Conservation (phyloP, 805 yeast species). For the fission yeast (Schizosaccharomyces pombe) region DNA sequence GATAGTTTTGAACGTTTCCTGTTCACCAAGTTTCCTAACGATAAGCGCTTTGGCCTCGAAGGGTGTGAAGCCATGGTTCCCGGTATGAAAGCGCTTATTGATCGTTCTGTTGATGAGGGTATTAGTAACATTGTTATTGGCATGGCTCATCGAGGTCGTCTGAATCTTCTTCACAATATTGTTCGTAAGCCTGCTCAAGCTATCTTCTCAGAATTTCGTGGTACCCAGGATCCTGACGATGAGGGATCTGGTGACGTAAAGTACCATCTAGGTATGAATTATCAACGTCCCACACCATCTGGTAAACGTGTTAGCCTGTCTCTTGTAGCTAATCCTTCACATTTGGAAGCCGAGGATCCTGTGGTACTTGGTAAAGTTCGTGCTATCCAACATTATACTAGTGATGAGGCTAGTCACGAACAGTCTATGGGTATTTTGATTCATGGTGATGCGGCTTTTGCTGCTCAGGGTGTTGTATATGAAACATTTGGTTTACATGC, state of each 20-base stretch:
- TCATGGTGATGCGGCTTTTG: slow-evolving; percentile 98
- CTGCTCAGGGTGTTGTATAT: slow-evolving; percentile 96
- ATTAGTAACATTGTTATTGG: slow-evolving; percentile 92
- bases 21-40: slow-evolving; percentile 90
- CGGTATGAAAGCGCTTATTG: slow-evolving; percentile 89
- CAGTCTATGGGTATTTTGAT: slow-evolving; percentile 81
- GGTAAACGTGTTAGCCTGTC: slow-evolving; percentile 91
- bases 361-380: slow-evolving; percentile 95
- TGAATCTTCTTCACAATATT: slow-evolving; percentile 90
- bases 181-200: slow-evolving; percentile 97
- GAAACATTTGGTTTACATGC: slow-evolving; percentile 90
- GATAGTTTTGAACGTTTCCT: slow-evolving; percentile 80
- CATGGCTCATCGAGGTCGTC: slow-evolving; percentile 99
- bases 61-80: slow-evolving; percentile 95
- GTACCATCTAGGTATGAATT: slow-evolving; percentile 97
- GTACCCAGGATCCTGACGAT: slow-evolving; percentile 55
- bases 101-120: slow-evolving; percentile 64
- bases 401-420: slow-evolving; percentile 56
- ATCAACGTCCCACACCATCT: slow-evolving; percentile 93
- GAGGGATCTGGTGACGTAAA: slow-evolving; percentile 98
- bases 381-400: slow-evolving; percentile 78
- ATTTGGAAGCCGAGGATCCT: slow-evolving; percentile 96
- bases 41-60: slow-evolving; percentile 93
- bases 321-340: slow-evolving; percentile 95
- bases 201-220: slow-evolving; percentile 85